Evolutionary conservation across 2,329 filamentous ascomycete genomes (phyloP), one percentile per base, ranked within the genome.

Genomic region (Beauveria brongniartii): DNA sequence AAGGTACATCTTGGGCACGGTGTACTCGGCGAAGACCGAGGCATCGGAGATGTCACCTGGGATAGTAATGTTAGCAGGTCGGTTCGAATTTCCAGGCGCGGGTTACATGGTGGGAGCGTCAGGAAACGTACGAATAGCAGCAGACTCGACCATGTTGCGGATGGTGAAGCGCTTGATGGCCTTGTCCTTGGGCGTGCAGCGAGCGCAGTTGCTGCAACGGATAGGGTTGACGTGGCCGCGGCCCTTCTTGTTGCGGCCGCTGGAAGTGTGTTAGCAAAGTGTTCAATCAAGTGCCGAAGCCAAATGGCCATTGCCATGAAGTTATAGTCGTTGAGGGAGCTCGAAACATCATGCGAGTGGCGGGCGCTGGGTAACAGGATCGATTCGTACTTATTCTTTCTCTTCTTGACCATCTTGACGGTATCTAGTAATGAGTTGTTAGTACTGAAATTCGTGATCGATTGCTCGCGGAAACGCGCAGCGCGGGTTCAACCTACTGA

Each of bases 1-100:
- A 83, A 99, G 86, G 91, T 99, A 99, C 95, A 99, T 99, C 91
- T 99, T 99, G 82, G 94, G 94, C 76, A 99, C 93, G 72, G 92
- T 92, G 87, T 99, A 99, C 85, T 99, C 94, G 75, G 90, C 80
- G 83, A 97, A 99, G 81, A 99, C 94, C 75, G 94, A 97, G 76
- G 95, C 94, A 80, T 99, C 94, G 70, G 92, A 97, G 84, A 99
- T 99, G 91, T 99, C 94, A 92, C 94, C 94, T 97, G 75, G 62
- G 50, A 10, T 62, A 51, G 60, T 28, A 44, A 44, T 57, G 64
- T 67, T 58, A 64, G 63, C 55, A 24, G 22, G 24, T 7, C 16
- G 28, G 4, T 28, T 40, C 6, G n/a, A 20, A 18, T 54, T 22
- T 37, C 10, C 24, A 5, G 8, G 28, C 12, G 28, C 20, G 10